Percentiles rank a stretch among this genome's conserved stretches.
phyloP scores from a whole-genome alignment of 495 filamentous ascomycete genomes.

The Hypoxylon intermedium region DNA sequence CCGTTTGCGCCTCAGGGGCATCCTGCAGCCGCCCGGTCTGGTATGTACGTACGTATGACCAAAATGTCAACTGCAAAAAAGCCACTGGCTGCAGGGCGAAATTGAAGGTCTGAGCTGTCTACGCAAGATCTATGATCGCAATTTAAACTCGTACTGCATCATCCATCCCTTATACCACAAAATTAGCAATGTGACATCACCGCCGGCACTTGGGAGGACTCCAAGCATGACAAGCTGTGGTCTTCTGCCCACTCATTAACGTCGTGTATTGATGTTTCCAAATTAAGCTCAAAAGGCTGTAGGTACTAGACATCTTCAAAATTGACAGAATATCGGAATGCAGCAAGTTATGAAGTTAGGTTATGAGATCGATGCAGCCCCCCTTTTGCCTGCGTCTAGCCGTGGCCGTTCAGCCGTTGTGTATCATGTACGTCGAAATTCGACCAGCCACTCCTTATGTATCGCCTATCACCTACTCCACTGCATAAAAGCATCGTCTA shows the following conservation, averaged over 20 bases:
- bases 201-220: not conserved
- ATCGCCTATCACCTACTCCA: not conserved
- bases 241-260: too few relatives aligned
- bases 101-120: slow-evolving; percentile 23
- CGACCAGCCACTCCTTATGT: slow-evolving; percentile 8
- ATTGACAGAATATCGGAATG: slow-evolving; percentile 11
- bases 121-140: slow-evolving; percentile 28
- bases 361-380: slow-evolving; percentile 18
- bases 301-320: slow-evolving; percentile 15
- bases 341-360: not conserved
- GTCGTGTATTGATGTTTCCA: slow-evolving; percentile 14
- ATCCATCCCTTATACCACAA: slow-evolving; percentile 16
- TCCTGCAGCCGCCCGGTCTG: slow-evolving; percentile 5
- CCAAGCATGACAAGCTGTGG: slow-evolving; percentile 2
- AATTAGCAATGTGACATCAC: slow-evolving; percentile 26
- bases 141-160: slow-evolving; percentile 26
- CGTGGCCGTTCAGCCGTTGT: not conserved
- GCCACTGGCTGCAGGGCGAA: slow-evolving; percentile 33
- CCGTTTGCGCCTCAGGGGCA: not conserved
- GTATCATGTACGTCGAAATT: slow-evolving; percentile 7
- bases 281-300: slow-evolving; percentile 27
- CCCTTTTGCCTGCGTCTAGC: slow-evolving; percentile 21
- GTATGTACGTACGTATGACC: too few relatives aligned
- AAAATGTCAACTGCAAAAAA: too few relatives aligned
- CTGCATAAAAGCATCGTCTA: not conserved